Conservation (phyloP, 2,329 filamentous ascomycete genomes). For the Coniochaeta ligniaria region DNA sequence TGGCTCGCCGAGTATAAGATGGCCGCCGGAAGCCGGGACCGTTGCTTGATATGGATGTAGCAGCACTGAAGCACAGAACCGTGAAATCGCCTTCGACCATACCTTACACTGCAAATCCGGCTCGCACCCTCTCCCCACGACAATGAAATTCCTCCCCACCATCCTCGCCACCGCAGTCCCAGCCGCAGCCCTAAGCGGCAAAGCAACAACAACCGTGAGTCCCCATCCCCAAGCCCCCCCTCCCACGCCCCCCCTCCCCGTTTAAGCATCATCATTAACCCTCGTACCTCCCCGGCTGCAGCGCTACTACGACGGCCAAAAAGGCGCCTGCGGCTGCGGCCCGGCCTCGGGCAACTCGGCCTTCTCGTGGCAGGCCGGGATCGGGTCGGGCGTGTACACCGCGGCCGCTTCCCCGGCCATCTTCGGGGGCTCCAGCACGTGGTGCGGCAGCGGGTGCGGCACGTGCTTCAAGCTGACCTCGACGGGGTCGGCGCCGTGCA, state of each 20-base stretch:
- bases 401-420: slow-evolving; percentile 18
- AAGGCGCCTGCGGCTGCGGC: slow-evolving; percentile 24
- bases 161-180: background rate
- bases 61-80: too few species aligned
- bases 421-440: slow-evolving; percentile 12
- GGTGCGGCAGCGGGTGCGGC: slow-evolving; percentile 21
- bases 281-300: slow-evolving; percentile 6
- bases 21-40: background rate
- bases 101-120: too few species aligned
- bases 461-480: slow-evolving; percentile 20
- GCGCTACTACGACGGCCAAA: slow-evolving; percentile 22
- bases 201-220: background rate
- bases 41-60: too few species aligned
- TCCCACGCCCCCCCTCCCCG: too few species aligned
- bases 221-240: too few species aligned
- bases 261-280: too few species aligned
- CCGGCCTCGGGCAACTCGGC: slow-evolving; percentile 9
- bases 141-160: background rate
- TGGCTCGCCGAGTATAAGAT: background rate
- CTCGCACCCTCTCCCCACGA: background rate
- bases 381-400: slow-evolving; percentile 13
- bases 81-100: too few species aligned
- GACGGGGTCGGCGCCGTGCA: slow-evolving; percentile 16
- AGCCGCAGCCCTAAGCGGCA: background rate
- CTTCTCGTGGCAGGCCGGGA: slow-evolving; percentile 19